These are phyloP conservation scores for Lachancea cidri DNA, from an alignment of 805 yeast genomes.

Conservation along the genomic window DNA sequence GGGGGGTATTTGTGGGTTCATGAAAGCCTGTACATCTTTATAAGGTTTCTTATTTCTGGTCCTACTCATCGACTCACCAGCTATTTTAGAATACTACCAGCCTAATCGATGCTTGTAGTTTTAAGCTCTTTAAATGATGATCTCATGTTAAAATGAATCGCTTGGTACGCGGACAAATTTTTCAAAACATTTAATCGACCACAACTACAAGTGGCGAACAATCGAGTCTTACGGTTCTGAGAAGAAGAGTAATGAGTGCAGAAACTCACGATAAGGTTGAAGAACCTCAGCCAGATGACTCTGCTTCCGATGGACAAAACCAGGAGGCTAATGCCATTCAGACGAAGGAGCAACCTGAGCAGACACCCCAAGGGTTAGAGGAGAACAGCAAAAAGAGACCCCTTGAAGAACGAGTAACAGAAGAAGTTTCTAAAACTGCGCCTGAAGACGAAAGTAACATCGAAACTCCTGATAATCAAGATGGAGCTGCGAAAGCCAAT, in stretches of 20 bases:
- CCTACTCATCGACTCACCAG: conserved; percentile 3
- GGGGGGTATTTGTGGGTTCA: conserved; percentile 34
- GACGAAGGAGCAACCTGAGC: not conserved
- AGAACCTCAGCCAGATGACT: not conserved
- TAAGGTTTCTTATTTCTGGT: conserved; percentile 13
- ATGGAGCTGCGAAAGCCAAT: conserved; percentile 5
- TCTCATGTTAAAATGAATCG: not conserved
- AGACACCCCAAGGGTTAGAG: not conserved
- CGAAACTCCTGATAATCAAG: conserved; percentile 4
- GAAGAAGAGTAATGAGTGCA: conserved; percentile 1
- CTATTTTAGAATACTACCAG: not conserved
- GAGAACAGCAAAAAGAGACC: not conserved
- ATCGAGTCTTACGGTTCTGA: too few relatives aligned
- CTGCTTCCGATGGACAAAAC: not conserved
- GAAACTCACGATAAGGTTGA: not conserved
- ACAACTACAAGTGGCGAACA: not conserved
- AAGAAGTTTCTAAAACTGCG: not conserved
- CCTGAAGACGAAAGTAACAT: not conserved
- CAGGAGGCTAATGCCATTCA: not conserved
- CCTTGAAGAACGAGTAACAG: not conserved
- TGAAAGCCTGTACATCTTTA: conserved; percentile 27
- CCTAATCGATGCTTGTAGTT: too few relatives aligned
- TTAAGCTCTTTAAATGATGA: too few relatives aligned
- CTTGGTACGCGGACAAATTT: not conserved
- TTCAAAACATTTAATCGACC: not conserved